Conservation (phyloP, 805 yeast species). For the Ogataea naganishii region DNA sequence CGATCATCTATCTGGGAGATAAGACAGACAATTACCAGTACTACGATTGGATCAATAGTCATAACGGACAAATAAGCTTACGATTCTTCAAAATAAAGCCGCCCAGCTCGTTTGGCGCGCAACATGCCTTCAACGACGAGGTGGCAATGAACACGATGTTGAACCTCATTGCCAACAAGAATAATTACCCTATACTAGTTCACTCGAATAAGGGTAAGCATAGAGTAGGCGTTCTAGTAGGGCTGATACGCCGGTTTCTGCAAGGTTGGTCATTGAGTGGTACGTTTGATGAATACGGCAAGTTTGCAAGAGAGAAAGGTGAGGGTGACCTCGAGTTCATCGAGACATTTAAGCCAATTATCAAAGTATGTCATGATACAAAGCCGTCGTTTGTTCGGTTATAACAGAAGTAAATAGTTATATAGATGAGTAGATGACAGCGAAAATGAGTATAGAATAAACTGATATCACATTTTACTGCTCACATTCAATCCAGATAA, state of each 20-base stretch:
- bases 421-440: not conserved
- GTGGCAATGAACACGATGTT: conserved; percentile 49
- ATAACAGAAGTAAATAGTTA: conserved; percentile 6
- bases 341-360: conserved; percentile 65
- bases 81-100: conserved; percentile 57
- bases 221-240: conserved; percentile 89
- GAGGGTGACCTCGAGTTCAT: conserved; percentile 87
- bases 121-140: conserved; percentile 52
- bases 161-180: conserved; percentile 45
- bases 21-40: conserved; percentile 59
- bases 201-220: conserved; percentile 98
- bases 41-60: conserved; percentile 51
- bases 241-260: conserved; percentile 71
- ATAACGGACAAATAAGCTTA: conserved; percentile 34
- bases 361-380: conserved; percentile 36
- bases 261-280: conserved; percentile 95
- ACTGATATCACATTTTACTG: too few species aligned
- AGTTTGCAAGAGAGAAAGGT: conserved; percentile 89
- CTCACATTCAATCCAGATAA: too few species aligned
- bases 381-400: conserved; percentile 59
- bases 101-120: conserved; percentile 41
- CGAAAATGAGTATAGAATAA: too few species aligned
- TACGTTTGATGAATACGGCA: conserved; percentile 86
- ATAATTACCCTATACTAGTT: conserved; percentile 78
- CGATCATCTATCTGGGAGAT: conserved; percentile 81